A percentile compares a stretch with the other conserved stretches of the same genome.
Conservation (phyloP, 257 asterid genomes). For the Scutellaria minor region DNA sequence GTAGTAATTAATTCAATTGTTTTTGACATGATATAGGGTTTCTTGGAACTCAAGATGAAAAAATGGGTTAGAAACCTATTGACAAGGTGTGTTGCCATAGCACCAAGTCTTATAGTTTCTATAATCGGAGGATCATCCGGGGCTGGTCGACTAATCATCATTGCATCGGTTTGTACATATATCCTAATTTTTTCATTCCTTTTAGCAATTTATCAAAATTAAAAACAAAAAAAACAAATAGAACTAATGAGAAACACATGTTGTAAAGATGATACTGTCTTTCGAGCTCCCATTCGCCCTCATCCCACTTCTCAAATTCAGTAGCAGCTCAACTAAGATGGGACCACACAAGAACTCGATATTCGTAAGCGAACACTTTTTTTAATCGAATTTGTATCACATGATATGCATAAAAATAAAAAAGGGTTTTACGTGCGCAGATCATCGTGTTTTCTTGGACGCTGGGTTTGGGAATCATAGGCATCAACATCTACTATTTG, state of each 20-base stretch:
- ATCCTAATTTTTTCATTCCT: too few relatives aligned
- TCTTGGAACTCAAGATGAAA: conserved; percentile 81
- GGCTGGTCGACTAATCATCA: conserved; percentile 85
- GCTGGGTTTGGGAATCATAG: conserved; percentile 80
- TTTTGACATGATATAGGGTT: conserved; percentile 53
- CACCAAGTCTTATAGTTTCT: conserved; percentile 83
- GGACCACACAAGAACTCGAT: conserved; percentile 93
- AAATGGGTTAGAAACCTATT: conserved; percentile 71
- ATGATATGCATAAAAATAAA: too few relatives aligned
- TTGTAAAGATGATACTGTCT: conserved; percentile 96
- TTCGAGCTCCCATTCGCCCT: conserved; percentile 91
- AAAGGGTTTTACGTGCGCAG: background rate
- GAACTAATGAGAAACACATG: too few relatives aligned
- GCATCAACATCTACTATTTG: conserved; percentile 82
- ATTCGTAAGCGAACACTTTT: conserved; percentile 52
- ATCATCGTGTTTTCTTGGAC: conserved; percentile 79
- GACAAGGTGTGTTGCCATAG: conserved; percentile 84
- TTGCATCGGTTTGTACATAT: conserved; percentile 73
- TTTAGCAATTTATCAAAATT: background rate
- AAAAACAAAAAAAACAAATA: background rate
- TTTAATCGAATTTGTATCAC: too few relatives aligned
- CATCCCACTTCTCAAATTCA: conserved; percentile 79
- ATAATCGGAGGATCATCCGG: conserved; percentile 86
- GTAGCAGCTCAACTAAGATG: conserved; percentile 74
- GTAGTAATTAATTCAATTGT: background rate